Evolutionary conservation across 2,329 filamentous ascomycete species (phyloP).

Genomic region (Westerdykella aurantiaca): DNA sequence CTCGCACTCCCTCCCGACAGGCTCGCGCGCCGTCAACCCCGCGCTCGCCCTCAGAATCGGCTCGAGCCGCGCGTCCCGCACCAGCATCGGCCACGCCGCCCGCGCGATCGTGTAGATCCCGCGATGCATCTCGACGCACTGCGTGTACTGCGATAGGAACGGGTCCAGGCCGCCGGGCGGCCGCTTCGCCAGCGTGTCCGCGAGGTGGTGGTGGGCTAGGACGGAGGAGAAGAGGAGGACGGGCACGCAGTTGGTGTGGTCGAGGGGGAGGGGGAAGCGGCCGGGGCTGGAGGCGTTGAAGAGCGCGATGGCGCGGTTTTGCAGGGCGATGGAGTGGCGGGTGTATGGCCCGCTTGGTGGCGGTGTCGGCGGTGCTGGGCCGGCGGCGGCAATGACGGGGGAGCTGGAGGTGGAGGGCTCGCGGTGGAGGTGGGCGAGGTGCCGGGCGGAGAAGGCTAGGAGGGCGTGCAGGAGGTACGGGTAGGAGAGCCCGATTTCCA

Average conservation of each 20-base stretch:
- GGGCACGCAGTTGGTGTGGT: conserved; percentile 28
- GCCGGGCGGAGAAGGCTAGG: conserved; percentile 35
- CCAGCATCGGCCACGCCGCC: conserved; percentile 21
- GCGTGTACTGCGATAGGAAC: conserved; percentile 28
- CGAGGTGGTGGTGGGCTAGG: conserved; percentile 33
- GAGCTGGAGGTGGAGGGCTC: conserved; percentile 6
- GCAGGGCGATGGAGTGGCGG: conserved; percentile 22
- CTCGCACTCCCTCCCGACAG: conserved; percentile 19
- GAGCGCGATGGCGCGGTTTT: conserved; percentile 26
- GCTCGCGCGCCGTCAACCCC: conserved; percentile 12
- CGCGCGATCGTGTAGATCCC: conserved; percentile 14
- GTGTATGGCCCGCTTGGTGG: conserved; percentile 1
- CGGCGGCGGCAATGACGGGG: no score
- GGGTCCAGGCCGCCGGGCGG: conserved; percentile 12
- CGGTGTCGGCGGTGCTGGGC: conserved; percentile 17
- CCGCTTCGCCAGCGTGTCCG: conserved; percentile 27
- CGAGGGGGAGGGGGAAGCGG: conserved; percentile 4
- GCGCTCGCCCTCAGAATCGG: conserved; percentile 17
- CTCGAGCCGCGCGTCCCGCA: conserved; percentile 19
- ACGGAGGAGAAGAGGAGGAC: conserved; percentile 31
- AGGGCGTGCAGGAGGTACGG: conserved; percentile 37
- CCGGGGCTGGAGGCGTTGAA: conserved; percentile 15
- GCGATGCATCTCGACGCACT: conserved; percentile 19
- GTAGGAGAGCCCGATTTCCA: conserved; percentile 18
- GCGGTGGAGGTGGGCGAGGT: conserved; percentile 26